Base-by-base conservation (phyloP, 306 rosid genomes). In the Pterocarpus macrocarpus region DNA sequence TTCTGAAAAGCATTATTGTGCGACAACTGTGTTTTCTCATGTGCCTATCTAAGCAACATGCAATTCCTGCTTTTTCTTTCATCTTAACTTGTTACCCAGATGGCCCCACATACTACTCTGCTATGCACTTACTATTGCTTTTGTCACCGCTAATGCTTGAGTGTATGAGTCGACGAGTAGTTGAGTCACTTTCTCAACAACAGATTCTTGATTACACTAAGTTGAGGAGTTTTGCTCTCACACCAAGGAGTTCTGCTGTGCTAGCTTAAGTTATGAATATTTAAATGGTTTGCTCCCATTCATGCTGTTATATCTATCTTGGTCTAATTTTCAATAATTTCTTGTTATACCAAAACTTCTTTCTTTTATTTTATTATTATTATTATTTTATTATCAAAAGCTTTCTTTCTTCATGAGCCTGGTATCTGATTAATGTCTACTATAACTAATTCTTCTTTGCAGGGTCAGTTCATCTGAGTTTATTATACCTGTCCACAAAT, bases 401-500 rank as follows among this genome's bases (percentile, higher is more conserved):
- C 9, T 3, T 8, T 5, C 8, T 16, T 47, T 44, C 61, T 64
- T 70, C n/a, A 38, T 68, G 47, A 58, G 38, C 59, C 38, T 36
- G 66, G 64, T 59, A 64, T 83, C 69, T 70, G 33, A 80, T 36
- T 71, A 9, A 2, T 67, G 32, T 69, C 57, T 64, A 56, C 8
- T n/a, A 53, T 39, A 57, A 17, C 61, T 44, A 35, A 50, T 69
- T 22, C 16, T 69, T 17, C 64, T 55, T 78, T 83, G 82, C 59
- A 94, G 98, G 88, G 90, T 90, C 63, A 86, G 90, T 75, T 90
- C 92, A 11, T 92, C 97, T 1, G 97, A 88, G 41, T 94, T 94
- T 80, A 86, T 94, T n/a, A 28, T 94, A 58, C 97, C 97, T 56
- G 44, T 84, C 59, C 82, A 88, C 62, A 94, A 90, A 69, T 94